These are phyloP conservation scores for Ophiostoma australiae DNA, from an alignment of 2,329 filamentous ascomycete genomes.

Conservation along the genomic window DNA sequence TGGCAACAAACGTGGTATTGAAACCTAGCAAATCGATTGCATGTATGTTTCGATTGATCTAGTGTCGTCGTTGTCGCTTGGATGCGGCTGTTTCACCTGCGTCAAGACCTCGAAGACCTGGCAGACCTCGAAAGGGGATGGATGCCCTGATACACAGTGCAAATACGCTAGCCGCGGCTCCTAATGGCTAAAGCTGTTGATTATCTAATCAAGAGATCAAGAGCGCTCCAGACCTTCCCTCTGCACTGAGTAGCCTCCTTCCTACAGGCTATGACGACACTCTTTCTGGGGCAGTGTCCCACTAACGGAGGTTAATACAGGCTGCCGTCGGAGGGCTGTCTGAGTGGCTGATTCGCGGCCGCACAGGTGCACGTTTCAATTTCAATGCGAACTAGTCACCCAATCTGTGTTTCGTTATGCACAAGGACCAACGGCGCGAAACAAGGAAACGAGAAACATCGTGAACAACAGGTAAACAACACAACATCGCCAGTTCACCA, in stretches of 20 bases:
- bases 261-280: slow-evolving; percentile 12
- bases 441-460: neutral
- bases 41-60: neutral
- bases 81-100: neutral
- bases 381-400: neutral
- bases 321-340: neutral
- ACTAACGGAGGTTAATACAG: neutral
- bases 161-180: neutral
- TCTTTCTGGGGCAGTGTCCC: slow-evolving; percentile 7
- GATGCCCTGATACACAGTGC: neutral
- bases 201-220: slow-evolving; percentile 7
- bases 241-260: too few species aligned
- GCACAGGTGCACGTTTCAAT: slow-evolving; percentile 6
- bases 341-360: neutral
- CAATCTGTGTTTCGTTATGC: neutral
- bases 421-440: neutral
- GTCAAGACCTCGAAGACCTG: neutral
- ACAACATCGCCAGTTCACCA: neutral
- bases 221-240: neutral
- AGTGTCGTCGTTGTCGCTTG: neutral
- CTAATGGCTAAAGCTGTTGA: neutral
- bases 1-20: neutral
- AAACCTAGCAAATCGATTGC: neutral
- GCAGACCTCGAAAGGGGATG: slow-evolving; percentile 3
- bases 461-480: neutral